These are phyloP conservation scores for Carex arenaria DNA, from an alignment of 202 grass and related monocot genomes.

Conservation along the genomic window DNA sequence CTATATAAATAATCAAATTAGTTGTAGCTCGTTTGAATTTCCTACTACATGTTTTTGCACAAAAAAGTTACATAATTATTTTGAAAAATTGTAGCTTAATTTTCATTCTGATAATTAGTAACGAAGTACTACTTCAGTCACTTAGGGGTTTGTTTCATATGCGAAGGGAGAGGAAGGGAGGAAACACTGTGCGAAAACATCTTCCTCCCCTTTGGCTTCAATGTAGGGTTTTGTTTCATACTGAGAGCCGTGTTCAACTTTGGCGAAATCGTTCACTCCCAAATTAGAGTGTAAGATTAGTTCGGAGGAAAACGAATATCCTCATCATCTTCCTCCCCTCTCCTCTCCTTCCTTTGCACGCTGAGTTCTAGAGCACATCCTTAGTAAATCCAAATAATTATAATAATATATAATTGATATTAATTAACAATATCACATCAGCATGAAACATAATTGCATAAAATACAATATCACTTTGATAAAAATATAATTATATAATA, in stretches of 20 bases:
- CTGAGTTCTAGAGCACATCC: not conserved
- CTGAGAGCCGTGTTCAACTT: no score
- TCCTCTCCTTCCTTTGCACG: no score
- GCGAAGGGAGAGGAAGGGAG: no score
- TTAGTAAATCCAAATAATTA: not conserved
- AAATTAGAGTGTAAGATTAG: no score
- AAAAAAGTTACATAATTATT: not conserved
- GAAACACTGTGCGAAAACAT: no score
- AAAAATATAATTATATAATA: not conserved
- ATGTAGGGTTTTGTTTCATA: no score
- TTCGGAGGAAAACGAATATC: no score
- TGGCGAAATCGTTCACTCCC: no score
- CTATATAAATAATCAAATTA: not conserved
- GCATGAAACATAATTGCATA: not conserved
- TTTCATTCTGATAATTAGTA: not conserved
- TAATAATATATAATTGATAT: not conserved
- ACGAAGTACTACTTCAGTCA: not conserved
- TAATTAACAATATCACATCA: not conserved
- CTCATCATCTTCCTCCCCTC: no score
- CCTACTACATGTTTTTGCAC: not conserved
- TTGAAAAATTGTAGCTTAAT: not conserved
- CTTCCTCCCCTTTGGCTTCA: no score
- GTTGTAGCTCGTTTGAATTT: not conserved
- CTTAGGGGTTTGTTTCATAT: not conserved
- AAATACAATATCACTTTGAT: not conserved